Conservation (phyloP, 257 asterid genomes). For the Gentiana straminea region DNA sequence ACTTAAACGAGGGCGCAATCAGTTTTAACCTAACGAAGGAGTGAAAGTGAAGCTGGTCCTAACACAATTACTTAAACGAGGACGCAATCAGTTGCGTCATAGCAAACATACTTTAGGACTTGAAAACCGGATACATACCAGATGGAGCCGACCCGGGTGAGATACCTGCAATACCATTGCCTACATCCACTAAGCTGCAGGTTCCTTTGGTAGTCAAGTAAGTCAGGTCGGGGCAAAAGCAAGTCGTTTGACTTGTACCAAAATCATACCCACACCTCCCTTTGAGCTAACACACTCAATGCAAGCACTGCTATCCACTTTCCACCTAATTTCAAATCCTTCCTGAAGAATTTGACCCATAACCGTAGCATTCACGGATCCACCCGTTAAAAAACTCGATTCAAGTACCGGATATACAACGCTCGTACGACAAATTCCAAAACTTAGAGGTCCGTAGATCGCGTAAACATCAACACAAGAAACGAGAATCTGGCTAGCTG, state of each 20-base stretch:
- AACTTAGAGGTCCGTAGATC: slow-evolving; percentile 30
- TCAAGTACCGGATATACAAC: slow-evolving; percentile 36
- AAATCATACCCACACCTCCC: slow-evolving; percentile 43
- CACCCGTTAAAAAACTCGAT: slow-evolving; percentile 8
- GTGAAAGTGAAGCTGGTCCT: too few relatives aligned
- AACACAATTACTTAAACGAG: too few relatives aligned
- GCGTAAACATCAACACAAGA: slow-evolving; percentile 30
- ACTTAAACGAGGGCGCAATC: too few relatives aligned
- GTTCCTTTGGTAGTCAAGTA: slow-evolving; percentile 12
- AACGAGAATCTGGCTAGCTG: slow-evolving; percentile 7
- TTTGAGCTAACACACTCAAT: slow-evolving; percentile 28
- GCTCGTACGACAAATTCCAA: slow-evolving; percentile 35
- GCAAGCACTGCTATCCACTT: slow-evolving; percentile 30
- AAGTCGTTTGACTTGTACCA: slow-evolving; percentile 21
- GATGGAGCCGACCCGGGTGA: slow-evolving; percentile 15
- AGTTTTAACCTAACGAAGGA: too few relatives aligned
- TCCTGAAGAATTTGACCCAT: slow-evolving; percentile 24
- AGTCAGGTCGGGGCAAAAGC: slow-evolving; percentile 48
- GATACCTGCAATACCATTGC: neutral
- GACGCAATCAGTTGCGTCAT: too few relatives aligned
- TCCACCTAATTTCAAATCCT: slow-evolving; percentile 56
- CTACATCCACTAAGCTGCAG: slow-evolving; percentile 19
- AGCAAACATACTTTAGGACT: neutral
- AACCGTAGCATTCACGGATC: slow-evolving; percentile 10
- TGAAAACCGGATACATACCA: slow-evolving; percentile 7